Conservation (phyloP, 805 yeast genomes). For the Cyberlindnera mrakii region DNA sequence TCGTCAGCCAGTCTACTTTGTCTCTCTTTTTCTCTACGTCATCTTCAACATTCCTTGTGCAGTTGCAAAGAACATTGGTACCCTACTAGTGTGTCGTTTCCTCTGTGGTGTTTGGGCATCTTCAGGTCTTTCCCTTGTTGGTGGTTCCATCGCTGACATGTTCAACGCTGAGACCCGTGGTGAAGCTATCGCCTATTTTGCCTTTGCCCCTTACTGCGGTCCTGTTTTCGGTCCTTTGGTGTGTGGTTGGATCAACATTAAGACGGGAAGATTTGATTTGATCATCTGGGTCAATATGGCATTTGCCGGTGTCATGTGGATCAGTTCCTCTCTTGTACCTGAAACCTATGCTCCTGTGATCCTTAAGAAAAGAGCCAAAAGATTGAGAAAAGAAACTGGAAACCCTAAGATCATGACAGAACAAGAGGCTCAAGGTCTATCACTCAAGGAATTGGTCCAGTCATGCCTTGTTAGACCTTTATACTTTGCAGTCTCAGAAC, state of each 20-base stretch:
- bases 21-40: conserved; percentile 67
- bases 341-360: conserved; percentile 89
- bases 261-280: conserved; percentile 60
- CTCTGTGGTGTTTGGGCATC: conserved; percentile 82
- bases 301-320: conserved; percentile 81
- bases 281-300: conserved; percentile 92
- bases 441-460: conserved; percentile 60
- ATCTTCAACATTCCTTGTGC: conserved; percentile 88
- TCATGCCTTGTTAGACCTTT: conserved; percentile 78
- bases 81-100: conserved; percentile 76
- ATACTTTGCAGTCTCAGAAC: conserved; percentile 71
- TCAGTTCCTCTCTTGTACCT: conserved; percentile 60
- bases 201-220: conserved; percentile 90
- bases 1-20: conserved; percentile 74
- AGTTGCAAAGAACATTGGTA: conserved; percentile 73
- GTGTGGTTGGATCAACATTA: conserved; percentile 76
- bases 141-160: conserved; percentile 88
- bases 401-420: conserved; percentile 84
- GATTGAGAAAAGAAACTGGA: conserved; percentile 72
- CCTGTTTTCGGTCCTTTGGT: conserved; percentile 88
- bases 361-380: conserved; percentile 57
- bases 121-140: conserved; percentile 79
- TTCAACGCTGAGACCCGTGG: conserved; percentile 81
- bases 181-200: conserved; percentile 83
- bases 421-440: conserved; percentile 78